Conservation (phyloP, 805 yeast genomes). For the Spathaspora sp. region DNA sequence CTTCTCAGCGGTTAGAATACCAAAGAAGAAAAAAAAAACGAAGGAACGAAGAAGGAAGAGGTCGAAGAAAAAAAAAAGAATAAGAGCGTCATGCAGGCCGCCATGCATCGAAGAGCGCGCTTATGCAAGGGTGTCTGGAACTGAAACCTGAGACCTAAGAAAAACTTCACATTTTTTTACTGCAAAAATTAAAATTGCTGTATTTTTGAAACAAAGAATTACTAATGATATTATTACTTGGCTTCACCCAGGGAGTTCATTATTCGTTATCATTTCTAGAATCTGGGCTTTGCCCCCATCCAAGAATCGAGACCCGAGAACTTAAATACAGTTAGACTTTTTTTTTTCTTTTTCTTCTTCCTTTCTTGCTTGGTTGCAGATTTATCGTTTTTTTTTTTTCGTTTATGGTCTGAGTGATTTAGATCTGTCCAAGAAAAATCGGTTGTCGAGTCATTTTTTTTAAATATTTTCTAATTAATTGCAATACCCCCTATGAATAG, state of each 20-base stretch:
- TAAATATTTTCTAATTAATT: neutral
- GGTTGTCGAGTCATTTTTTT: neutral
- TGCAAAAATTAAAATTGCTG: neutral
- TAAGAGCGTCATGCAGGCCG: neutral
- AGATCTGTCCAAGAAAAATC: neutral
- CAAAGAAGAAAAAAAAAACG: neutral
- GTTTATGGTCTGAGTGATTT: neutral
- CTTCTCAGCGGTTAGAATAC: neutral
- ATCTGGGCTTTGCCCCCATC: neutral
- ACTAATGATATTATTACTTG: too few relatives aligned
- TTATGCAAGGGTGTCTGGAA: neutral
- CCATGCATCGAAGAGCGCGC: neutral
- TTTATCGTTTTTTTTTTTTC: neutral
- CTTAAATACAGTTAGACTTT: neutral
- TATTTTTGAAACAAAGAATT: too few relatives aligned
- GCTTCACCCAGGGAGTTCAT: neutral
- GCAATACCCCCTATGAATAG: too few relatives aligned
- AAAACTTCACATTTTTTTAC: neutral
- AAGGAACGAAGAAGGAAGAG: neutral
- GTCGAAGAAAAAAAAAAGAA: neutral
- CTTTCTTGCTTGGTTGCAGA: too few relatives aligned
- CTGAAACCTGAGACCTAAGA: neutral
- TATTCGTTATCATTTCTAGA: neutral
- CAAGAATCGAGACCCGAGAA: neutral
- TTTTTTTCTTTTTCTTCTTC: neutral